phyloP scores from a whole-genome alignment of 2,329 filamentous ascomycete species.

The Sodiomyces alkalinus region DNA sequence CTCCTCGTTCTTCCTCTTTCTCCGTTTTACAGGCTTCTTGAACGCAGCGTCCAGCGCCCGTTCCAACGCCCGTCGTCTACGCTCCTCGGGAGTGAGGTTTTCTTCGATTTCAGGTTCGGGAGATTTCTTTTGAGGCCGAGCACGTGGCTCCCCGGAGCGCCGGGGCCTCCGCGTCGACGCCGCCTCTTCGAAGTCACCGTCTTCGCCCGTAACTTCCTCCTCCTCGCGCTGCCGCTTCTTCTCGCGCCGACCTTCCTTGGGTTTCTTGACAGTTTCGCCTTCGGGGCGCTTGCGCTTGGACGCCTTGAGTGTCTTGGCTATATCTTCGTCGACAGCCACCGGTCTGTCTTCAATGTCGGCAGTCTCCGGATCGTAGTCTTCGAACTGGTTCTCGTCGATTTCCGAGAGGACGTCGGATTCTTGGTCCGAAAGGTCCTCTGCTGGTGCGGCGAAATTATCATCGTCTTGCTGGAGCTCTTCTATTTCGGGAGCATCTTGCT shows the following conservation, averaged over 20 bases:
- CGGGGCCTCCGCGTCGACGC: conserved; percentile 29
- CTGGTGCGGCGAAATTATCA: conserved; percentile 24
- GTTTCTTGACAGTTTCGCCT: conserved; percentile 53
- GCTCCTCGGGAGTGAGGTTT: conserved; percentile 68
- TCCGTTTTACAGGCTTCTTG: conserved; percentile 61
- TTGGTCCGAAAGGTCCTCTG: conserved; percentile 31
- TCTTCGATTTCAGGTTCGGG: conserved; percentile 59
- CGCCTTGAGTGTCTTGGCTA: conserved; percentile 47
- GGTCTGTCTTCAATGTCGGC: conserved; percentile 48
- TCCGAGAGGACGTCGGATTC: conserved; percentile 50
- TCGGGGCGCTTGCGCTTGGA: conserved; percentile 50
- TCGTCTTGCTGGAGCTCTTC: conserved; percentile 13
- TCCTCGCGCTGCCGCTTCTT: conserved; percentile 45
- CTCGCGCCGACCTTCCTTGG: conserved; percentile 55
- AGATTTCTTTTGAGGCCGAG: conserved; percentile 24
- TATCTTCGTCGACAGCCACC: conserved; percentile 52
- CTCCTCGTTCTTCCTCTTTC: conserved; percentile 76
- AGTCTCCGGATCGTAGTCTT: conserved; percentile 51
- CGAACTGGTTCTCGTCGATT: conserved; percentile 55
- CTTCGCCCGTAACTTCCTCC: conserved; percentile 28
- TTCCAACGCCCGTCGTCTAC: conserved; percentile 70
- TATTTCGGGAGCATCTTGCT: conserved; percentile 12
- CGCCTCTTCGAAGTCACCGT: conserved; percentile 15
- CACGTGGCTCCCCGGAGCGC: conserved; percentile 31
- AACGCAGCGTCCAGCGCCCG: conserved; percentile 76